Base-by-base conservation (phyloP, 495 filamentous ascomycete species). In the Chaetomium cochliodes region DNA sequence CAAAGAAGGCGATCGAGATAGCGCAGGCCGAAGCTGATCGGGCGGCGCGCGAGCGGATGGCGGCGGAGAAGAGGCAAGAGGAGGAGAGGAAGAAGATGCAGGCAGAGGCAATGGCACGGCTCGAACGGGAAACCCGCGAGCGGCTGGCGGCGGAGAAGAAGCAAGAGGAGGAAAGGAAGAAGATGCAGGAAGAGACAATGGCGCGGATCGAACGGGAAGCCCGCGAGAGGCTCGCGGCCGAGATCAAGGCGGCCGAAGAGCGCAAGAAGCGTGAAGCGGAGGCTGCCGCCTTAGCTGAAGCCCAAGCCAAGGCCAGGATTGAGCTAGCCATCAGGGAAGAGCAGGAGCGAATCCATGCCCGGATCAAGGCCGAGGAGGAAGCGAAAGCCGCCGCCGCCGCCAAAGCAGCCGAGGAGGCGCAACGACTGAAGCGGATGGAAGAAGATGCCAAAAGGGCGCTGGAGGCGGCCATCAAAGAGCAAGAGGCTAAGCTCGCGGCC, bases 391-490 rank as follows among this genome's bases (percentile, higher is more conserved):
- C 72, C 23, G 76, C 74, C 1, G 74, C 76, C 18, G 64, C 67
- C 25, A 74, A 77, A 28, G 68, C 68, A 1, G 72, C 68, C n/a
- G 72, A 76, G 52, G 70, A 76, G 60, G 72, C 64, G 0, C 67
- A 57, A 6, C 60, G 63, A 25, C 25, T 65, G 5, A 70, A 73
- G 61, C 61, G 67, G 64, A 69, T 72, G 12, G 74, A 73, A 20
- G 74, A 73, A 33, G 77, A 78, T 56, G 79, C 77, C 30, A 76
- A 80, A 64, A 77, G 73, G 58, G 82, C 79, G 65, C 76, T 80
- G 20, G 84, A 86, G 61, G 81, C 80, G 51, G 83, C 82, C 12
- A 78, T 78, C 23, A 83, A 80, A 63, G 78, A 82, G 67, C 82
- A 82, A 47, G 78, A 79, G 52, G 77, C 76, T 39, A 71, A 73